Base-by-base conservation (phyloP, 768 basidiomycete species). In the Tremella mesenterica region DNA sequence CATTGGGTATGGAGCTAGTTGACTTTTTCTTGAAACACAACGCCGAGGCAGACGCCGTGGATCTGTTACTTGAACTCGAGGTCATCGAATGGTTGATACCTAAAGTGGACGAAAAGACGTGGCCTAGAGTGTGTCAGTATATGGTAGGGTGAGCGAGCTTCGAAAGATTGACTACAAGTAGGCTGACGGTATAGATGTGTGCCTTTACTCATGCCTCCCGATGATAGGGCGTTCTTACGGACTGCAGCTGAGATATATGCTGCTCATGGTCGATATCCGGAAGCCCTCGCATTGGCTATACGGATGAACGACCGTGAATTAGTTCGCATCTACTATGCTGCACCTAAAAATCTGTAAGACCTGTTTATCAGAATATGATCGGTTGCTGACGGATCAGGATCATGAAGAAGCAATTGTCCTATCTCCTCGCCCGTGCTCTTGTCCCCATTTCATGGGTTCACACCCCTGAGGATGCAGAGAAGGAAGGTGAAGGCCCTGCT, bases 31-130 rank as follows among this genome's bases (percentile, higher is more conserved):
- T 97, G 13, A 78, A 79, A 16, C 95, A 97, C 72, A 96, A 99
- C 66, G 95, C 92, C 9, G 95, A 99, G 73, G 92, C 91, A 27
- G 95, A 99, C 70, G 95, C 93, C 0, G 92, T 99, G 28, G 95
- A 97, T 75, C 77, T 97, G 29, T 76, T 97, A 54, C 84, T 95
- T 65, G 95, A 96, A 64, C 75, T 97, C 61, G 95, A 99, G 72
- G 85, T 86, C 60, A 84, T 95, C 23, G 79, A 83, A 56, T 80
- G 81, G 65, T 83, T 96, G 59, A 78, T 80, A 16, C 76, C 81
- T 10, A 75, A 91, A 38, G 85, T 95, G 18, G 92, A 97, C 51
- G 66, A 64, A 18, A 64, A 70, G 60, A 65, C 87, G 0, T 97
- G 80, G 65, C 78, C 77, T 45, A 83, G 95, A 47, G 92, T 99